A percentile compares a stretch with the other conserved stretches of the same genome.
phyloP scores from a whole-genome alignment of 1,284 basidiomycete species.

The Ceratobasidium sp. region DNA sequence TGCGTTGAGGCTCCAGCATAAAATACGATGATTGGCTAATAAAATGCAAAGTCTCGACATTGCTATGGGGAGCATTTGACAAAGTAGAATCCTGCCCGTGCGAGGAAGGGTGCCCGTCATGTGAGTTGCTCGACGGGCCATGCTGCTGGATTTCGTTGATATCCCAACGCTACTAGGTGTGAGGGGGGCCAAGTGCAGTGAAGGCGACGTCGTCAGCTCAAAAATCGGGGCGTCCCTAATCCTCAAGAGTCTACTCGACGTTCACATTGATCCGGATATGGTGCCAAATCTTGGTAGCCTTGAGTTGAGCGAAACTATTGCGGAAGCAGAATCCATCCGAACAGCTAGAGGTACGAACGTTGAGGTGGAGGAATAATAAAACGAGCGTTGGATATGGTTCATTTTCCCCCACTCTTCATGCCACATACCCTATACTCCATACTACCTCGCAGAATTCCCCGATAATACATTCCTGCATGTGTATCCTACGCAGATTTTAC shows the following conservation, averaged over 20 bases:
- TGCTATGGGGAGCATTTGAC: slow-evolving; percentile 68
- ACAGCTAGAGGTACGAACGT: slow-evolving; percentile 58
- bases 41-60: slow-evolving; percentile 58
- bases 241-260: slow-evolving; percentile 64
- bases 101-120: slow-evolving; percentile 71
- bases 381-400: background rate
- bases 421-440: no score
- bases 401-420: no score
- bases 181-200: slow-evolving; percentile 64
- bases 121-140: slow-evolving; percentile 54
- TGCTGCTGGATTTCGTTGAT: background rate
- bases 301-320: slow-evolving; percentile 59
- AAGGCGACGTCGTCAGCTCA: slow-evolving; percentile 69
- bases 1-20: slow-evolving; percentile 48
- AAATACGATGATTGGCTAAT: slow-evolving; percentile 28
- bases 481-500: background rate
- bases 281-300: slow-evolving; percentile 42
- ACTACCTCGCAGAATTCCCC: no score
- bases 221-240: slow-evolving; percentile 75
- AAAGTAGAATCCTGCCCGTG: slow-evolving; percentile 73
- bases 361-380: slow-evolving; percentile 50
- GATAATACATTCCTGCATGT: no score
- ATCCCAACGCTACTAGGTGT: slow-evolving; percentile 57
- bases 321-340: slow-evolving; percentile 60
- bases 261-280: slow-evolving; percentile 56